These are phyloP conservation scores for Neopestalotiopsis rosae DNA, from an alignment of 2,329 filamentous ascomycete species.

Conservation along the genomic window DNA sequence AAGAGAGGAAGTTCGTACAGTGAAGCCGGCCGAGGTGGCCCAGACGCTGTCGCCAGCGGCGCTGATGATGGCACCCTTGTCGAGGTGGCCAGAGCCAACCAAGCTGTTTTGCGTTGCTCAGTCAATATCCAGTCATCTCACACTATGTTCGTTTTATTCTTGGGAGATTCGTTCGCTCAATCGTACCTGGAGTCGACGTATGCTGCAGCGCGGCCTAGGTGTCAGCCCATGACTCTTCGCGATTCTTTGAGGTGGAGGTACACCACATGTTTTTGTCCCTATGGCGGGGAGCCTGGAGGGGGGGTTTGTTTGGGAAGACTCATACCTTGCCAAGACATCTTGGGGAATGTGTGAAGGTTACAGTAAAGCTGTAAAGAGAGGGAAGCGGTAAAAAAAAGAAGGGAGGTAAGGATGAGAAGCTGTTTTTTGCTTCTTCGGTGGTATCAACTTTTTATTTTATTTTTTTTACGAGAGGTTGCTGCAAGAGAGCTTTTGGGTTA, in stretches of 20 bases:
- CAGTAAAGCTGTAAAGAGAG: slow-evolving; percentile 13
- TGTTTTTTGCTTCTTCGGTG: not conserved
- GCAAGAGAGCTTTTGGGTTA: slow-evolving; percentile 3
- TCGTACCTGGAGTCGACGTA: slow-evolving; percentile 68
- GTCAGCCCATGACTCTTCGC: slow-evolving; percentile 29
- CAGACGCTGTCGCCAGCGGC: slow-evolving; percentile 79
- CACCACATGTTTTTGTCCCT: slow-evolving; percentile 21
- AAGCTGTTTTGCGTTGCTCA: slow-evolving; percentile 60
- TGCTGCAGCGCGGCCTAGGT: slow-evolving; percentile 39
- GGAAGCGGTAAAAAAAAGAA: slow-evolving; percentile 11
- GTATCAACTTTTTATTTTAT: slow-evolving; percentile 3
- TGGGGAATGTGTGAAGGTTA: slow-evolving; percentile 16
- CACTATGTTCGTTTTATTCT: not conserved
- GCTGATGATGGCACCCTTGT: slow-evolving; percentile 87
- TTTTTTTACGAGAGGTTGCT: not conserved
- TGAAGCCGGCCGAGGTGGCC: slow-evolving; percentile 74
- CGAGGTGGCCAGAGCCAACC: slow-evolving; percentile 77
- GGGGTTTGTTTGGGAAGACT: slow-evolving; percentile 30
- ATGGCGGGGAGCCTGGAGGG: slow-evolving; percentile 3
- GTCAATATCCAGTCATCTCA: not conserved
- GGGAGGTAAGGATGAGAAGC: not conserved
- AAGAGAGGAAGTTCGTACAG: slow-evolving; percentile 57
- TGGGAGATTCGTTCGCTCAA: slow-evolving; percentile 5
- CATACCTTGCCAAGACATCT: slow-evolving; percentile 78
- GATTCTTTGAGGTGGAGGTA: slow-evolving; percentile 30